These are phyloP conservation scores for Colletotrichum plurivorum DNA, from an alignment of 2,329 filamentous ascomycete species.

Conservation along the genomic window DNA sequence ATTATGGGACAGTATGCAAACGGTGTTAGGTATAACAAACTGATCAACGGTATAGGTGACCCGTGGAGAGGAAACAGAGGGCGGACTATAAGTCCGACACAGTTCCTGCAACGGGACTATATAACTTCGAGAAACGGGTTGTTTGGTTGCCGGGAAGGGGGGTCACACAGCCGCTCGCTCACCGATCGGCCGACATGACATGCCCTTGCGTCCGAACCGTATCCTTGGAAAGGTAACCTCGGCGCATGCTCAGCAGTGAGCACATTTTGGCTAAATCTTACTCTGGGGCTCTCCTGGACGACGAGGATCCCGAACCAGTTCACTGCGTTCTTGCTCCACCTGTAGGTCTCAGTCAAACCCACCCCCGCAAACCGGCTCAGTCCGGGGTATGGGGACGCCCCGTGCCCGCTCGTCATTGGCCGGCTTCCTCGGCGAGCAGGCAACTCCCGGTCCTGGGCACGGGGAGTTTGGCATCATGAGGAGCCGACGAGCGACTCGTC, in stretches of 20 bases:
- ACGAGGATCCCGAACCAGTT: background rate
- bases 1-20: background rate
- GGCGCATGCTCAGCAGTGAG: background rate
- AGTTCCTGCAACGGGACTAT: background rate
- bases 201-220: conserved; percentile 8
- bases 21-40: background rate
- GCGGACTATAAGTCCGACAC: background rate
- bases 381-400: conserved; percentile 25
- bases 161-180: background rate
- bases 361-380: background rate
- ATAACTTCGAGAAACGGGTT: background rate
- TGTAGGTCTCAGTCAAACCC: background rate
- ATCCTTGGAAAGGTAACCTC: background rate
- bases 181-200: background rate
- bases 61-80: background rate
- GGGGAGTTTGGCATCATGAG: background rate
- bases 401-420: background rate
- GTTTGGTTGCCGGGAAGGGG: background rate
- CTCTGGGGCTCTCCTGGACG: no score
- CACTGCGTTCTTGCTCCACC: background rate
- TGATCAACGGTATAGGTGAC: background rate
- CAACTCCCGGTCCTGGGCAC: conserved; percentile 4
- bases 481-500: background rate
- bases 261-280: conserved; percentile 13
- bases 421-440: background rate